Evolutionary conservation across 306 rosid species (phyloP).

Genomic region (Aeschynomene evenia): DNA sequence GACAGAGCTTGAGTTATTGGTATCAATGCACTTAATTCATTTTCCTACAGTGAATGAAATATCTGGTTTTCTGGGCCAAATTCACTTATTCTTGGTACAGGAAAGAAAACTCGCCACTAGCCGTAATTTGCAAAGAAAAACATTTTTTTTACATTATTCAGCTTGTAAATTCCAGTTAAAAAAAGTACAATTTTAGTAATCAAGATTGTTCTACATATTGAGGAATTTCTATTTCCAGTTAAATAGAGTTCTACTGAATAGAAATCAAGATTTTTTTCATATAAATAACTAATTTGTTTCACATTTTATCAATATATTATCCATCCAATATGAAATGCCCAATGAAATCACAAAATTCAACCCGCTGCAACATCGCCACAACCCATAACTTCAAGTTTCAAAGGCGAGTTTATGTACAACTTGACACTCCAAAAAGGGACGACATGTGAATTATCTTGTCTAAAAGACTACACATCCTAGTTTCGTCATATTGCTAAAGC

Average conservation of each 20-base stretch:
- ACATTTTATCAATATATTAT: too few species aligned
- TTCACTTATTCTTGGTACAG: neutral
- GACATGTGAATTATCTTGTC: neutral
- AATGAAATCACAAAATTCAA: neutral
- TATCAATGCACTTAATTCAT: constrained; percentile 1
- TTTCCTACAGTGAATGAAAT: neutral
- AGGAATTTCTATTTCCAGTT: too few species aligned
- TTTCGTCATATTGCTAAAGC: neutral
- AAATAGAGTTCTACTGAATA: too few species aligned
- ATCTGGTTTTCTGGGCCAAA: neutral
- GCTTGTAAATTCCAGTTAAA: neutral
- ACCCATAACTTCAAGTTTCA: neutral
- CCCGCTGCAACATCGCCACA: neutral
- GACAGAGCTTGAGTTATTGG: neutral
- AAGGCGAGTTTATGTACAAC: neutral
- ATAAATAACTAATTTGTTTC: too few species aligned
- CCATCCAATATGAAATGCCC: neutral
- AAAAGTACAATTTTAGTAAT: too few species aligned
- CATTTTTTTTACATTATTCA: neutral
- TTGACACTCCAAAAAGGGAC: neutral
- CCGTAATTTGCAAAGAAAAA: neutral
- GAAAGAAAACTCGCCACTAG: neutral
- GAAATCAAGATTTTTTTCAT: too few species aligned
- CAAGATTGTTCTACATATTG: too few species aligned
- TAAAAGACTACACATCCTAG: too few species aligned